Conservation (phyloP, 108 stramenopile genomes). For the Asterionellopsis glacialis region DNA sequence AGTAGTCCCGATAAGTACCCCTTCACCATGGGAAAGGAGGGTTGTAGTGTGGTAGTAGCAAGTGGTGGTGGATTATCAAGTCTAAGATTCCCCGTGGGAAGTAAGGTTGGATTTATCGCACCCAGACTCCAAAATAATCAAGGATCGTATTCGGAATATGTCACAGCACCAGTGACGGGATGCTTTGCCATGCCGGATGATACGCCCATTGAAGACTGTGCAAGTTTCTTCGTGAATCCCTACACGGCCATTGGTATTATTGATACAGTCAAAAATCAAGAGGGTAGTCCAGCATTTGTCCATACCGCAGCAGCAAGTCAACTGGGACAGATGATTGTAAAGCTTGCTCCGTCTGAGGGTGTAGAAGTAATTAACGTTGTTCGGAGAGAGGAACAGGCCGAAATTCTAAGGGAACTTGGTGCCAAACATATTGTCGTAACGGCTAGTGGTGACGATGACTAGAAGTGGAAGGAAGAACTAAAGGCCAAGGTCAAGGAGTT, state of each 20-base stretch:
- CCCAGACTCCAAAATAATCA: slow-evolving; percentile 11
- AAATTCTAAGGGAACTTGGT: slow-evolving; percentile 32
- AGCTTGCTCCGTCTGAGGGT: slow-evolving; percentile 20
- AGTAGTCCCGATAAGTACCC: slow-evolving; percentile 26
- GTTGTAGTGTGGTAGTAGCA: slow-evolving; percentile 42
- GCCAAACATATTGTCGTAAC: slow-evolving; percentile 44
- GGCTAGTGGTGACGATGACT: slow-evolving; percentile 6
- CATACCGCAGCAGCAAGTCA: slow-evolving; percentile 57
- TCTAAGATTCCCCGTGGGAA: slow-evolving; percentile 22
- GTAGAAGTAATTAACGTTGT: slow-evolving; percentile 53
- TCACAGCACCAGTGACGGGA: slow-evolving; percentile 19
- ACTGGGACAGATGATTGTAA: slow-evolving; percentile 51
- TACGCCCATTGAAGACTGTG: slow-evolving; percentile 44
- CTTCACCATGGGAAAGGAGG: slow-evolving; percentile 44
- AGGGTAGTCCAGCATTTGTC: slow-evolving; percentile 30
- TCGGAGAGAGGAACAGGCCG: slow-evolving; percentile 41
- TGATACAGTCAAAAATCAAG: slow-evolving; percentile 31
- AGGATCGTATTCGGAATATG: slow-evolving; percentile 53
- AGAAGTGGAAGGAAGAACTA: slow-evolving; percentile 34
- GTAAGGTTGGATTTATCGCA: slow-evolving; percentile 31
- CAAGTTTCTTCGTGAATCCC: slow-evolving; percentile 52
- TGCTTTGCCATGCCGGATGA: slow-evolving; percentile 41
- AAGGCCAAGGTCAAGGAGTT: slow-evolving; percentile 39
- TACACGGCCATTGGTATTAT: slow-evolving; percentile 52
- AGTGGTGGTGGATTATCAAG: slow-evolving; percentile 26